Base-by-base conservation (phyloP, 1,139 yeast genomes). In the Zygosaccharomyces pseudobailii region DNA sequence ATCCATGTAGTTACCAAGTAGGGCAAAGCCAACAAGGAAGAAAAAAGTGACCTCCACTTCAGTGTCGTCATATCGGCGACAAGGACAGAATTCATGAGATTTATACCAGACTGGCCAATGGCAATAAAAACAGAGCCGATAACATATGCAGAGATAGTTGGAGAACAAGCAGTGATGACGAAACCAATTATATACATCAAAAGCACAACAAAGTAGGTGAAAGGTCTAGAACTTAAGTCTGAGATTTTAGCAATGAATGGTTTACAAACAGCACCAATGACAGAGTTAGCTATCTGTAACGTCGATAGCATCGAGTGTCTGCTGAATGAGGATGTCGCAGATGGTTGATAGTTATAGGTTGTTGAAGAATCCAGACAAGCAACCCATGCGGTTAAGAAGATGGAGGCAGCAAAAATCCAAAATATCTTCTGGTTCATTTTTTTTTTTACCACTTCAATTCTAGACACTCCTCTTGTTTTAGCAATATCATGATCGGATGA, bases 281-380 rank as follows among this genome's bases (percentile, higher is more conserved):
- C 56, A 3, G 60, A 49, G 13, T 63, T 61, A 4, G 72, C 72
- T 42, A 69, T 60, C 20, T 55, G 42, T 13, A 69, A 53, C n/a
- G 71, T 67, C 3, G 71, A 58, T 25, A 69, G 37, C 66, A 66
- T 61, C 0, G 72, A 67, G 50, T 69, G 73, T 33, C 61, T 58
- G 33, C 56, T 51, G 41, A 66, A 68, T n/a, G 63, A 56, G 6
- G 72, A 69, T 9, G 73, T 63, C 4, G 72, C 73, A 31, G 54
- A 52, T 20, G 68, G 65, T 9, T 58, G 49, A 49, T 71, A 71
- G 40, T 64, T 62, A 33, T 55, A 59, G 1, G 74, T 63, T 13
- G 76, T 71, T 36, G 69, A 65, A 25, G 63, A 58, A 36, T 73
- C 75, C 24, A 75, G 63, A 25, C 73, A 58, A 28, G 59, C 54